Evolutionary conservation across 2,329 filamentous ascomycete species (phyloP).

Genomic region (Aspergillus texensis): DNA sequence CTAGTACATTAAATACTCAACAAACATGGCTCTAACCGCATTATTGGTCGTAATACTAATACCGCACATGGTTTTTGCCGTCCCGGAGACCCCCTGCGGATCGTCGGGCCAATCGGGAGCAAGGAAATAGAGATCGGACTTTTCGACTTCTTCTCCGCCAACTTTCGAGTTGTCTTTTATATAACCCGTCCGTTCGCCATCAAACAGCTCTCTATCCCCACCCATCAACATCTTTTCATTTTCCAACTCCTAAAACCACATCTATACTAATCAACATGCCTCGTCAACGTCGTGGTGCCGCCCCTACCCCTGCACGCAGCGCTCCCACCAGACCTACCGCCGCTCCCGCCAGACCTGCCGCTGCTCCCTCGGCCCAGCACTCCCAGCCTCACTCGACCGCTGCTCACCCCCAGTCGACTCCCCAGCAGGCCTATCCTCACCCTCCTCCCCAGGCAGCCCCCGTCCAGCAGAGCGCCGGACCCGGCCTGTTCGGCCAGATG

Average conservation of each 20-base stretch:
- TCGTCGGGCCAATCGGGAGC: neutral
- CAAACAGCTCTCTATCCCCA: conserved; percentile 17
- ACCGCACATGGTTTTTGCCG: neutral
- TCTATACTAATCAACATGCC: conserved; percentile 57
- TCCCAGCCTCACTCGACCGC: conserved; percentile 72
- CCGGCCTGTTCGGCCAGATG: conserved; percentile 94
- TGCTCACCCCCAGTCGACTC: conserved; percentile 50
- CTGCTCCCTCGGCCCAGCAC: conserved; percentile 57
- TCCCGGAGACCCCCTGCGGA: neutral
- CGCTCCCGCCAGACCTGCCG: conserved; percentile 60
- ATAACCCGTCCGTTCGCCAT: neutral
- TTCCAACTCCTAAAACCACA: conserved; percentile 29
- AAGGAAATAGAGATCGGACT: conserved; percentile 2
- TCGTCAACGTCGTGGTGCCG: conserved; percentile 73
- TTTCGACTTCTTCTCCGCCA: neutral
- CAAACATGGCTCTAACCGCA: neutral
- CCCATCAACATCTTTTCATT: conserved; percentile 16
- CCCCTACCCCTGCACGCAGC: conserved; percentile 53
- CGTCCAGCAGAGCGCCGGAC: conserved; percentile 62
- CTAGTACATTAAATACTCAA: neutral
- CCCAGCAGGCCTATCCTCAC: conserved; percentile 54
- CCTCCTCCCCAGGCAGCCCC: conserved; percentile 36
- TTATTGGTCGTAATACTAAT: neutral
- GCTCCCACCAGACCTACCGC: conserved; percentile 68
- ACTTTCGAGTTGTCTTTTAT: neutral